phyloP scores from a whole-genome alignment of 768 basidiomycete species.

The Suillus tomentosus region DNA sequence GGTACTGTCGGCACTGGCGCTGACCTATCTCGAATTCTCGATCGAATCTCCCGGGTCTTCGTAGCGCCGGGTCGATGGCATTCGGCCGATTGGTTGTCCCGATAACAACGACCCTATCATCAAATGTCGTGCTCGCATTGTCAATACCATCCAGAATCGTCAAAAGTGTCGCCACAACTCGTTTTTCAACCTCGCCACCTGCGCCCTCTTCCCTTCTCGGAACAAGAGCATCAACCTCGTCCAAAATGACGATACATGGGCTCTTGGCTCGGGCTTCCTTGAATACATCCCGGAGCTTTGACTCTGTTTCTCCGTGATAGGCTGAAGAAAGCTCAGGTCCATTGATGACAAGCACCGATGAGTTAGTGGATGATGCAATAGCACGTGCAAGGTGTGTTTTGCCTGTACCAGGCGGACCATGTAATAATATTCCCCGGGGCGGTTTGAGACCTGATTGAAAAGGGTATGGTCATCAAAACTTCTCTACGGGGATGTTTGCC shows the following conservation, averaged over 20 bases:
- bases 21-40: constrained; percentile 93
- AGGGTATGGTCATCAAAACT: constrained; percentile 9
- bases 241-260: constrained; percentile 92
- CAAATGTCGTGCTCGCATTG: constrained; percentile 41
- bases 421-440: constrained; percentile 91
- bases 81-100: constrained; percentile 96
- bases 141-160: constrained; percentile 94
- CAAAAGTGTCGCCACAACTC: constrained; percentile 92
- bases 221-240: constrained; percentile 95
- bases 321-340: constrained; percentile 95
- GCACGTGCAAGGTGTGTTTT: constrained; percentile 97
- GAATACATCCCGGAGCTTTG: constrained; percentile 87
- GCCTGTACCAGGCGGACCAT: constrained; percentile 96
- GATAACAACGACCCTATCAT: constrained; percentile 83
- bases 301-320: constrained; percentile 97
- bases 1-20: constrained; percentile 18
- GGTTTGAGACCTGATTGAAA: constrained; percentile 74
- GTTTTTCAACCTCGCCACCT: constrained; percentile 93
- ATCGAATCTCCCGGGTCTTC: constrained; percentile 90
- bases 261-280: constrained; percentile 76
- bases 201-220: constrained; percentile 88
- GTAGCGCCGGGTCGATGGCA: constrained; percentile 90
- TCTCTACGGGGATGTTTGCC: constrained; percentile 15
- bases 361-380: constrained; percentile 84
- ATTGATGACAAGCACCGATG: constrained; percentile 90